Evolutionary conservation across 768 basidiomycete genomes (phyloP).

Genomic region (Boletus rufocinnamomeus): DNA sequence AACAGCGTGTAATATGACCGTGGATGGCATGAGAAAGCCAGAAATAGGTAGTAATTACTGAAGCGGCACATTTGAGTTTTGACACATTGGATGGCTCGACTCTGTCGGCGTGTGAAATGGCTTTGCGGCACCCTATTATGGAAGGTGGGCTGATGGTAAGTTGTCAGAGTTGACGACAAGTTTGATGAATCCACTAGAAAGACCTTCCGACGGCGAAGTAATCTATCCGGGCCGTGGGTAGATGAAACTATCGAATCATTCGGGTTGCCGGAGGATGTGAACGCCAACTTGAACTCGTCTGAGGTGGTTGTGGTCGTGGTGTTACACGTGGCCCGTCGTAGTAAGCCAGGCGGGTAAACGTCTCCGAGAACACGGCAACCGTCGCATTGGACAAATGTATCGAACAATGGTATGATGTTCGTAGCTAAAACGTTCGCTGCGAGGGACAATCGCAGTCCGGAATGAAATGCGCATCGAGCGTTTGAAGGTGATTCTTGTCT

Average conservation of each 20-base stretch:
- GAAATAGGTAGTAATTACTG: background rate
- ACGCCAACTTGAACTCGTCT: background rate
- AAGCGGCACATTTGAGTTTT: constrained; percentile 17
- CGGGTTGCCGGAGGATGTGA: background rate
- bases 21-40: constrained; percentile 2
- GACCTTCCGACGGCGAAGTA: background rate
- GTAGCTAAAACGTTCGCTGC: background rate
- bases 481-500: constrained; percentile 7
- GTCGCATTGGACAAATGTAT: constrained; percentile 3
- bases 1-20: constrained; percentile 6
- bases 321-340: background rate
- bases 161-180: background rate
- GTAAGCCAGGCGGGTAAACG: background rate
- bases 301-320: background rate
- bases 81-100: constrained; percentile 3
- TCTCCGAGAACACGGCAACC: background rate
- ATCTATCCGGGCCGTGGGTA: constrained; percentile 3
- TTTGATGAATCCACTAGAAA: constrained; percentile 1
- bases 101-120: constrained; percentile 15
- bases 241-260: background rate
- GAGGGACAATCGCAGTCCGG: constrained; percentile 19
- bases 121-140: constrained; percentile 4
- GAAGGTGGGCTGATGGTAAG: background rate
- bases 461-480: constrained; percentile 10
- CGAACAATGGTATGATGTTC: constrained; percentile 22